A percentile compares a stretch with the other conserved stretches of the same genome.
phyloP scores from a whole-genome alignment of 2,329 filamentous ascomycete genomes.

The Fusarium sp. region DNA sequence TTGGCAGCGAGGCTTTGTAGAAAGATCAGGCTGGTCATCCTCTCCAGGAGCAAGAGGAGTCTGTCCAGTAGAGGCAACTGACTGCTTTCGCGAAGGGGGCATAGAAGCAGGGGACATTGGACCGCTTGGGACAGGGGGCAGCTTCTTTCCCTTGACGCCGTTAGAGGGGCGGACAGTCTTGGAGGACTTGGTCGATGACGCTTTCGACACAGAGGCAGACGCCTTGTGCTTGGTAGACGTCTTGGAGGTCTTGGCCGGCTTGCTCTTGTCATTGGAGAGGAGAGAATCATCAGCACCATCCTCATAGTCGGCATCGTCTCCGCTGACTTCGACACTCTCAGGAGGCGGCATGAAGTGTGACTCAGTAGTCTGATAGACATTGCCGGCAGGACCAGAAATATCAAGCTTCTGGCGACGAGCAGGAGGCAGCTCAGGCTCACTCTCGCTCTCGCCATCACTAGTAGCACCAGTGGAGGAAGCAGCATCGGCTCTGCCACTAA shows the following conservation, averaged over 20 bases:
- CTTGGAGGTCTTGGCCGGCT: conserved; percentile 54
- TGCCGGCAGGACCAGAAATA: conserved; percentile 54
- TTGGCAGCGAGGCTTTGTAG: conserved; percentile 96
- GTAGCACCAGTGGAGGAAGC: conserved; percentile 88
- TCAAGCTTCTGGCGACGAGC: conserved; percentile 69
- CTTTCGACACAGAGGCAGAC: conserved; percentile 47
- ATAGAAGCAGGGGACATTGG: conserved; percentile 74
- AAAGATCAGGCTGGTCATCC: conserved; percentile 91
- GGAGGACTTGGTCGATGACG: conserved; percentile 52
- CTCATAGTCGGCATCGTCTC: conserved; percentile 50
- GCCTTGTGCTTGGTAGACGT: conserved; percentile 55
- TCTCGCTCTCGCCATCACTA: conserved; percentile 78
- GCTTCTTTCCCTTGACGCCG: conserved; percentile 64
- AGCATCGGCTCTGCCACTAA: conserved; percentile 88
- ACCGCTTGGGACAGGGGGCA: conserved; percentile 51
- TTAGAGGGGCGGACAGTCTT: conserved; percentile 56
- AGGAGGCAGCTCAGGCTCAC: conserved; percentile 69
- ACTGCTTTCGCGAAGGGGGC: conserved; percentile 80
- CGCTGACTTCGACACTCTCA: conserved; percentile 56
- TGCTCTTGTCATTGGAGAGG: conserved; percentile 54
- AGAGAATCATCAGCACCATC: conserved; percentile 50
- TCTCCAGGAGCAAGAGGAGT: conserved; percentile 70
- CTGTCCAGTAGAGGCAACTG: conserved; percentile 68
- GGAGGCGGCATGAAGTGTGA: conserved; percentile 64
- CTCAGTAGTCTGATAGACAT: conserved; percentile 63